These are phyloP conservation scores for Trebouxia sp. DNA, from an alignment of 139 green algal genomes.

Conservation along the genomic window DNA sequence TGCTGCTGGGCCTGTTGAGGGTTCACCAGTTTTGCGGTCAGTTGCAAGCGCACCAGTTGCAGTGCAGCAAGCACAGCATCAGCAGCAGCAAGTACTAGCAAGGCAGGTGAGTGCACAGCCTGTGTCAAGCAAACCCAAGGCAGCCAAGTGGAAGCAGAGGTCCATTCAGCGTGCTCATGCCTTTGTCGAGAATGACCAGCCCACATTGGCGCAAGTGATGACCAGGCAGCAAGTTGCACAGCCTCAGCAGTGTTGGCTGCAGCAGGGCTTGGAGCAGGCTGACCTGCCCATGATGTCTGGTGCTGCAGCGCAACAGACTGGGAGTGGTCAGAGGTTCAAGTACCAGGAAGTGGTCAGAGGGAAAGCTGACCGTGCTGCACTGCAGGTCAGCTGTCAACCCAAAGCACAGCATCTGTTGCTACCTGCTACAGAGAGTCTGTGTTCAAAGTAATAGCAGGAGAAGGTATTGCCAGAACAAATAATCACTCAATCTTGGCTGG, in stretches of 20 bases:
- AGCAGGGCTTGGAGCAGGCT: not conserved
- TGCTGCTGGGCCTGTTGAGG: too few relatives aligned
- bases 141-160: constrained; percentile 7
- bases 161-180: not conserved
- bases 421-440: not conserved
- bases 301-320: not conserved
- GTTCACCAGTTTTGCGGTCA: too few relatives aligned
- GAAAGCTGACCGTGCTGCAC: constrained; percentile 43
- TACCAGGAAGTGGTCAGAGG: constrained; percentile 54
- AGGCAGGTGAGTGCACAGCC: not conserved
- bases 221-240: not conserved
- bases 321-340: constrained; percentile 41
- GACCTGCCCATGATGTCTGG: not conserved
- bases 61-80: not conserved
- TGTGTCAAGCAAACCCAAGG: not conserved
- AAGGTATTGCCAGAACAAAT: too few relatives aligned
- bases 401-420: not conserved
- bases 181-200: constrained; percentile 11
- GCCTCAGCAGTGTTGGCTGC: constrained; percentile 8
- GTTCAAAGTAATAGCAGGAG: too few relatives aligned
- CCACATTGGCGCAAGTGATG: not conserved
- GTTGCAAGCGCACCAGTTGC: not conserved
- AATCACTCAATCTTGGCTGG: too few relatives aligned
- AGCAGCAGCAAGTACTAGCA: not conserved
- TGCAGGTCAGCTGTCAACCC: constrained; percentile 29